phyloP scores from a whole-genome alignment of 768 basidiomycete genomes.

The Bullera alba region DNA sequence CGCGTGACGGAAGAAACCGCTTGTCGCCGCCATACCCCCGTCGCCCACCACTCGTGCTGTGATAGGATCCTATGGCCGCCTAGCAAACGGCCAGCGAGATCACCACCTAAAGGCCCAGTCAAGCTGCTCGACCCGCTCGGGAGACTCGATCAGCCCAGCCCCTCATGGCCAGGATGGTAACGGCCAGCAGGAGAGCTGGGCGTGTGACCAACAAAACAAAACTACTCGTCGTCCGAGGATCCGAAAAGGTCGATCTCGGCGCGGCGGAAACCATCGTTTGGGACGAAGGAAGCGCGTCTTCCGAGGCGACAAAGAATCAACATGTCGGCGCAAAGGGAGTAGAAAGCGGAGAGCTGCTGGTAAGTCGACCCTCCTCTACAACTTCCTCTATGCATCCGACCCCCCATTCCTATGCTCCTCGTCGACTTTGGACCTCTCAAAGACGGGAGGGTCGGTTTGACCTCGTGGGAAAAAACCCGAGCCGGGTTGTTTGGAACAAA shows the following conservation, averaged over 20 bases:
- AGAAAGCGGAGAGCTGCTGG: constrained; percentile 35
- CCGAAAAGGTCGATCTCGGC: constrained; percentile 29
- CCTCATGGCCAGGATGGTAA: constrained; percentile 16
- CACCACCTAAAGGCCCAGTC: too few relatives aligned
- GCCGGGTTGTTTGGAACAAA: too few relatives aligned
- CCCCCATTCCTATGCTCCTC: constrained; percentile 1
- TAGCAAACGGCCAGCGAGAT: too few relatives aligned
- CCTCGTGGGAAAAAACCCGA: too few relatives aligned
- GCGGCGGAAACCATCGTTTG: constrained; percentile 35
- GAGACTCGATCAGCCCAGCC: not conserved
- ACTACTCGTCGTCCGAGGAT: constrained; percentile 31
- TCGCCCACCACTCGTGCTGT: too few relatives aligned
- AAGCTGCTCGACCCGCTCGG: not conserved
- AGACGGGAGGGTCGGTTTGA: too few relatives aligned
- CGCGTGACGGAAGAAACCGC: not conserved
- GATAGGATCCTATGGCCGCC: too few relatives aligned
- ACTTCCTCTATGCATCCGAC: constrained; percentile 24
- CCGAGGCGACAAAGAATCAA: constrained; percentile 28
- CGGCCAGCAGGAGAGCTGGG: constrained; percentile 32
- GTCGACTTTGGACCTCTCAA: not conserved
- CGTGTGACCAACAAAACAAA: constrained; percentile 42
- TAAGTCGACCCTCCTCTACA: constrained; percentile 29
- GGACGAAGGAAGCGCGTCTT: constrained; percentile 20
- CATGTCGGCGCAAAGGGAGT: constrained; percentile 40
- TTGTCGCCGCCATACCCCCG: not conserved